A percentile compares a stretch with the other conserved stretches of the same genome.
phyloP scores from a whole-genome alignment of 163 green algal genomes.

The Scenedesmus sp. region DNA sequence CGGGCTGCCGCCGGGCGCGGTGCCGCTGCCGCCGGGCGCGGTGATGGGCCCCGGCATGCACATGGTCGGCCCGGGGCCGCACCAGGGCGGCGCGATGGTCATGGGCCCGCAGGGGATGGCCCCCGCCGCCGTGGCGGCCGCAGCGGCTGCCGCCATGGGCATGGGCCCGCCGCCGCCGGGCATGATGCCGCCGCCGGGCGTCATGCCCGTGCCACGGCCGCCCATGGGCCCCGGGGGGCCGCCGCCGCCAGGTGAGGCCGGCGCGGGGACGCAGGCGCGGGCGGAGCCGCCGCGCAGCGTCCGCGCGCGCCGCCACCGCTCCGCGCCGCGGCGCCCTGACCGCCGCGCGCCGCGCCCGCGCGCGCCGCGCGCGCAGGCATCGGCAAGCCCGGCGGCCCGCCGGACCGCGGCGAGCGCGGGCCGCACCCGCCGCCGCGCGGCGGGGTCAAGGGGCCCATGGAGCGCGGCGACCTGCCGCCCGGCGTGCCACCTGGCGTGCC shows the following conservation, averaged over 20 bases:
- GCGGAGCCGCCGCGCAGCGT: too few species aligned
- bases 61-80: background rate
- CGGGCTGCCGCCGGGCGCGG: slow-evolving; percentile 4
- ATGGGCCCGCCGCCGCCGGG: slow-evolving; percentile 20
- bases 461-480: background rate
- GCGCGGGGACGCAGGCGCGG: too few species aligned
- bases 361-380: too few species aligned
- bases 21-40: slow-evolving; percentile 8
- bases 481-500: too few species aligned
- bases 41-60: slow-evolving; percentile 9
- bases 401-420: background rate
- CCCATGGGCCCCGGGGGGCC: slow-evolving; percentile 23
- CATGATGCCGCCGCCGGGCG: background rate
- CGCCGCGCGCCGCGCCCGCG: too few species aligned
- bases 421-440: background rate
- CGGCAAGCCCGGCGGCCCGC: background rate
- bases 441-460: slow-evolving; percentile 2
- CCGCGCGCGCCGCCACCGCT: too few species aligned
- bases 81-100: background rate
- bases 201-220: slow-evolving; percentile 15
- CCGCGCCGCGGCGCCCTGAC: too few species aligned
- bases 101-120: slow-evolving; percentile 24
- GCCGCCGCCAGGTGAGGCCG: slow-evolving; percentile 5
- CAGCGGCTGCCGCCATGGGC: too few species aligned
- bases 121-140: background rate